Evolutionary conservation across 129 eudicot species (phyloP), one percentile per base, ranked within the genome.

Genomic region (Artemisia annua): DNA sequence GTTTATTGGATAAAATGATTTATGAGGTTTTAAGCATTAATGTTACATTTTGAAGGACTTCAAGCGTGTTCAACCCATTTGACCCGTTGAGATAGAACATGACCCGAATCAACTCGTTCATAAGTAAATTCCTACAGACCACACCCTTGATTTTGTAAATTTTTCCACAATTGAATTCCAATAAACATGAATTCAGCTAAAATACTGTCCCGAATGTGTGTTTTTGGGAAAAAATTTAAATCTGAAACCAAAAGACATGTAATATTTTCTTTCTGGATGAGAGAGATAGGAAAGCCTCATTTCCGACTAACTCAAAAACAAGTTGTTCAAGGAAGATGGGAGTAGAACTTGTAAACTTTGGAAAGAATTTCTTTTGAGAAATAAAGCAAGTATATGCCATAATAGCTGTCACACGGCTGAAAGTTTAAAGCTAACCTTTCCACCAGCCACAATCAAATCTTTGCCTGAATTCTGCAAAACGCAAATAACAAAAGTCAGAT

Each of bases 391-490:
- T 39, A 13, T 28, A 54, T 70, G 69, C 28, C 17, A 43, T 17
- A 16, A 3, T 43, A 66, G 70, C 20, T 44, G 70, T 65, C 11
- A 30, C 54, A 4, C 8, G 16, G 5, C 11, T 19, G 35, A 19
- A 18, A 3, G 10, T 28, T 69, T 70, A 6, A 70, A 54, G 17
- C 53, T 18, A 17, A 55, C 65, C 63, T 70, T 17, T 26, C 56
- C 54, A 62, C 70, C 32, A n/a, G 69, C 71, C 52, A 63, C 71
- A 62, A 63, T 50, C 63, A 50, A 50, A 50, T 63, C n/a, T 49
- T 30, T 48, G 60, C 32, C 69, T 17, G 53, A 63, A 50, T 63
- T 73, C 71, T 74, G 51, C 71, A 63, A 63, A 73, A 49, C 32
- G 69, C 18, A 61, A 61, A 61, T 50, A 16, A 62, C 13, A 30